Percentiles rank a stretch among this genome's conserved stretches.
These are phyloP conservation scores for Parascedosporium putredinis DNA, from an alignment of 2,329 filamentous ascomycete species.

Conservation along the genomic window DNA sequence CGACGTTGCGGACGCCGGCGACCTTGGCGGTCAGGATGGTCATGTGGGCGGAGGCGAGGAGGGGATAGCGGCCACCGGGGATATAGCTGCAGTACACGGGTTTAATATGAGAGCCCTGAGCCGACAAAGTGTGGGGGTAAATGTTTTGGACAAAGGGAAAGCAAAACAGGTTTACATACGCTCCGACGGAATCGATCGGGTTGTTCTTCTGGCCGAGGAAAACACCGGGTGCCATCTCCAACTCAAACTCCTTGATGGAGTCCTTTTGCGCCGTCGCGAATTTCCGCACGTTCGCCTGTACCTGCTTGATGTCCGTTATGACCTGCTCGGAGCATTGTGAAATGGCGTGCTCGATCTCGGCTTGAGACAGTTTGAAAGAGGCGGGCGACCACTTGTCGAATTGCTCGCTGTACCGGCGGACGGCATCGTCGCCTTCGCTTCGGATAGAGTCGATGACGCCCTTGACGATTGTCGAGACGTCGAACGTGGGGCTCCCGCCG, in stretches of 20 bases:
- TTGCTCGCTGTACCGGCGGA: constrained; percentile 37
- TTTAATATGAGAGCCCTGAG: constrained; percentile 7
- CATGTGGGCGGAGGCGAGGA: constrained; percentile 44
- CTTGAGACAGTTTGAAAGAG: constrained; percentile 34
- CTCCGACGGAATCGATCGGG: constrained; percentile 34
- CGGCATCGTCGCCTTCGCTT: constrained; percentile 34
- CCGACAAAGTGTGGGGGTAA: too few species aligned
- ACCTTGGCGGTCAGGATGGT: constrained; percentile 44
- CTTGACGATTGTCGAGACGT: constrained; percentile 31
- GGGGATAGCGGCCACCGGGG: constrained; percentile 40
- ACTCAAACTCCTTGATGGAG: constrained; percentile 33
- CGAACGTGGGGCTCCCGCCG: background rate
- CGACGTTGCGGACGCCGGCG: constrained; percentile 38
- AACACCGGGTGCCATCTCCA: constrained; percentile 38
- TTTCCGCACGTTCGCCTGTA: constrained; percentile 6
- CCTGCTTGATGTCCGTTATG: constrained; percentile 22
- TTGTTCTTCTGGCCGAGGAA: constrained; percentile 39
- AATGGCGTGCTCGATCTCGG: constrained; percentile 34
- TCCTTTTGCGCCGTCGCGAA: constrained; percentile 19
- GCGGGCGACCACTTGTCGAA: constrained; percentile 43
- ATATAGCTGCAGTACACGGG: constrained; percentile 25
- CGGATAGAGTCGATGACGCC: constrained; percentile 37
- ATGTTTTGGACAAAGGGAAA: background rate
- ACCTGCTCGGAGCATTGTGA: constrained; percentile 31
- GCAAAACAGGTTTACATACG: constrained; percentile 19